Base-by-base conservation (phyloP, 208 protist genomes). In the Trypanosomatidae sp. region DNA sequence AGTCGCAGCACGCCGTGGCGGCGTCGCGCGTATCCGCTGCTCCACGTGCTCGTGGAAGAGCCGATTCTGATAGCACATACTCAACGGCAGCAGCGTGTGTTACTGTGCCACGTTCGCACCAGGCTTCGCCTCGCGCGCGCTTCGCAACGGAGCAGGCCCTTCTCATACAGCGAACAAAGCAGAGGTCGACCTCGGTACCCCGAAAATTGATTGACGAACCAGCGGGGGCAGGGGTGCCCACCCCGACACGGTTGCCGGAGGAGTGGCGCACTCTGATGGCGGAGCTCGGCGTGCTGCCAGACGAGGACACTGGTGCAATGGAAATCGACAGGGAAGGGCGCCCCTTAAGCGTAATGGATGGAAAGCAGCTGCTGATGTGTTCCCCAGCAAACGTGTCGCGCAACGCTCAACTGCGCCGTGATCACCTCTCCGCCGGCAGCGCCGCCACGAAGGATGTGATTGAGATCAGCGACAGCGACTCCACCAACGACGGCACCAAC, bases 401-500 rank as follows among this genome's bases (percentile, higher is more conserved):
- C 39, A 1, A 9, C 33, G 8, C 60, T 25, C 44, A 19, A 33
- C 44, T 13, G 19, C 44, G n/a, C 43, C 13, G 44, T n/a, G 64
- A 12, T 41, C n/a, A 30, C 10, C 25, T 47, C 13, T 53, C 44
- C 25, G 64, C 44, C 3, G 39, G 46, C 1, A 53, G 33, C 41
- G 49, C 13, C 17, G 22, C 30, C 43, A 17, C 62, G 4, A 46
- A 53, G 25, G 69, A 71, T 10, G 71, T 81, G 13, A 56, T 81
- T 17, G 76, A 76, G 59, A 56, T 81, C 17, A 71, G 65, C 4
- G 70, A 80, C 56, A 80, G 76, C 58, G 33, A 56, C 46, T 41
- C 39, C 15, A 65, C 36, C 22, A 12, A 6, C 15, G 25, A 68
- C 8, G 64, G 53, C 25, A 68, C 64, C 6, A 19, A 4, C n/a